Evolutionary conservation across 495 filamentous ascomycete species (phyloP), one percentile per base, ranked within the genome.

Genomic region (Hypoxylon rickii): DNA sequence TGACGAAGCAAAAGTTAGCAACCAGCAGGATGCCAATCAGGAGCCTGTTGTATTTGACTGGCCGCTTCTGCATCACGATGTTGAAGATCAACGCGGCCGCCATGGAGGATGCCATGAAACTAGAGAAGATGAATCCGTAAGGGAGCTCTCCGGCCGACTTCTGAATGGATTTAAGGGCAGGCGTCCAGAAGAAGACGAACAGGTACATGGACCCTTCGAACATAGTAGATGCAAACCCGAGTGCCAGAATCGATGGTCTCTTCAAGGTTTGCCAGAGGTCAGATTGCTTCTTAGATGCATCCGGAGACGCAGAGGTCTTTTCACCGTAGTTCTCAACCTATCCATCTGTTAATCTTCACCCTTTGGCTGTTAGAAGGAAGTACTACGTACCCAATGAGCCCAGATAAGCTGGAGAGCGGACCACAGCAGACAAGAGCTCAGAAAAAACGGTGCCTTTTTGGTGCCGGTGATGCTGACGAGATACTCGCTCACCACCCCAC

Each of bases 121-220:
- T 74, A 3, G 79, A 72, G 49, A 83, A 85, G 38, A 85, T 83
- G 32, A 77, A 66, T 33, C 82, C 80, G 53, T 80, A 83, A 5
- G 82, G 80, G 0, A 82, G 76, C 20, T 69, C 64, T 26, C 48
- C 21, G 5, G 64, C 15, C 7, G 69, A 52, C 11, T 63, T 43
- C 42, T 70, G 68, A 18, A 72, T 70, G 1, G 75, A 67, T 22
- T 73, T 71, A 5, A 84, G 69, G 10, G 74, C 71, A 2, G 81
- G 79, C 7, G 76, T 69, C 76, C 79, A 81, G 64, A 82, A 79
- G 69, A 83, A 83, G 26, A 83, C 77, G 48, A 80, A 84, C 12
- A 83, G 73, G 61, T 82, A 83, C 78, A 83, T 82, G 2, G 79
- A 80, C 6, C 79, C 78, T 53, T 85, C 79, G 58, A 83, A 82